Base-by-base conservation (phyloP, 108 stramenopile species). In the Nitzschia sp. region DNA sequence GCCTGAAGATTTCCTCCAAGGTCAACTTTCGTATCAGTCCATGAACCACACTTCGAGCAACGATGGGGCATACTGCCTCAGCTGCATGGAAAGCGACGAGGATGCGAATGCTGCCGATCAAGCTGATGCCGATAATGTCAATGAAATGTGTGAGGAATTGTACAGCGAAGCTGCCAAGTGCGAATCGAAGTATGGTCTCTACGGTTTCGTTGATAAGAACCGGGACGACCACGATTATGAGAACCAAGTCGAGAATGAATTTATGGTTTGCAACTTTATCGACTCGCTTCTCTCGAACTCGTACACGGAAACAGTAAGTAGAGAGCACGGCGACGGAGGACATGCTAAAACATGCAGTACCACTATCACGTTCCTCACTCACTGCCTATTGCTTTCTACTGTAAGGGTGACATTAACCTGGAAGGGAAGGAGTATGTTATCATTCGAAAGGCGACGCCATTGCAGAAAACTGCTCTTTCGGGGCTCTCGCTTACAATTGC, bases 91-190 rank as follows among this genome's bases (percentile, higher is more conserved):
- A 64, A 56, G 31, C 46, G 54, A 76, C 25, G 71, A 56, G 19
- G 54, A 77, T 17, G 55, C 77, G n/a, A 60, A 84, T 56, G 73
- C 62, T 28, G 49, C 79, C 0, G 79, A 79, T 64, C 13, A 70
- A 6, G 46, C 48, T 0, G 68, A 85, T 70, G 67, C 24, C 21
- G 71, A 79, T 46, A 48, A 70, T 54, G 78, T 78, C 19, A 74
- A 86, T 55, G 80, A 77, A 60, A 82, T 81, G 77, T 91, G 90
- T 73, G 77, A 80, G 47, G 32, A 72, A 8, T 66, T 91, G 15
- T 91, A 91, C 69, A 63, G 82, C 32, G 47, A 46, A 11, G 73
- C 87, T 18, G 90, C 85, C 59, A 91, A 91, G 72, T 91, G 90
- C 67, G 90, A 91, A 61, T 78, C 78, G 46, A 74, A 60, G 38